These are phyloP conservation scores for Wickerhamomyces chaumierensis DNA, from an alignment of 805 yeast species.

Conservation along the genomic window DNA sequence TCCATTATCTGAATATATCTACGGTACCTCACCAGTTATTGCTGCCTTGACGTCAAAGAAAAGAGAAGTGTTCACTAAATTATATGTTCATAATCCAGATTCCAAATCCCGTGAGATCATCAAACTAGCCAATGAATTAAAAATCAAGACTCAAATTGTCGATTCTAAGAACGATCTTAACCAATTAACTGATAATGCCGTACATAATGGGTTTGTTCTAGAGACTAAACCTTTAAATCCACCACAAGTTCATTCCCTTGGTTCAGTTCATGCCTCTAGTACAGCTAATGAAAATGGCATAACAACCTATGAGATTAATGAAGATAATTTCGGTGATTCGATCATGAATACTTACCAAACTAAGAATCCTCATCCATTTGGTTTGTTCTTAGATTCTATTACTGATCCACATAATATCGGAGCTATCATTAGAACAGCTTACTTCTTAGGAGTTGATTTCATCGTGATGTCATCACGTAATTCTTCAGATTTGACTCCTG, in stretches of 20 bases:
- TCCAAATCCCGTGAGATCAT: conserved; percentile 30
- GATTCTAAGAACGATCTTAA: conserved; percentile 39
- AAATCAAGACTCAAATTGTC: conserved; percentile 8
- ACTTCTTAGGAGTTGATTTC: conserved; percentile 75
- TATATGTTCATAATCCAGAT: conserved; percentile 34
- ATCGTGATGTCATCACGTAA: conserved; percentile 57
- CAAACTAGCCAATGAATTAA: conserved; percentile 29
- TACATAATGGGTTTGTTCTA: conserved; percentile 72
- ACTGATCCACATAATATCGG: conserved; percentile 86
- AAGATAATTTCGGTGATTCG: conserved; percentile 18
- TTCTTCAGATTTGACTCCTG: conserved; percentile 67
- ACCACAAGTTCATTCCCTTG: conserved; percentile 19
- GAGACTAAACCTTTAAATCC: conserved; percentile 46
- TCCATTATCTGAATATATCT: conserved; percentile 56
- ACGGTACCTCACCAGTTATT: conserved; percentile 64
- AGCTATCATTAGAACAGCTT: conserved; percentile 70
- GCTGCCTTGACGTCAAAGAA: conserved; percentile 54
- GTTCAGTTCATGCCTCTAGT: conserved; percentile 2
- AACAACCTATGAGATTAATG: conserved; percentile 7
- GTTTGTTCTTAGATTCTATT: conserved; percentile 65
- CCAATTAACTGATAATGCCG: conserved; percentile 49
- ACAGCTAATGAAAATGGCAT: background rate
- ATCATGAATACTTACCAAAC: conserved; percentile 11
- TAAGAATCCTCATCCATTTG: conserved; percentile 42
- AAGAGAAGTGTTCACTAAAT: conserved; percentile 39